Base-by-base conservation (phyloP, 306 rosid genomes). In the Gleditsia sinensis region DNA sequence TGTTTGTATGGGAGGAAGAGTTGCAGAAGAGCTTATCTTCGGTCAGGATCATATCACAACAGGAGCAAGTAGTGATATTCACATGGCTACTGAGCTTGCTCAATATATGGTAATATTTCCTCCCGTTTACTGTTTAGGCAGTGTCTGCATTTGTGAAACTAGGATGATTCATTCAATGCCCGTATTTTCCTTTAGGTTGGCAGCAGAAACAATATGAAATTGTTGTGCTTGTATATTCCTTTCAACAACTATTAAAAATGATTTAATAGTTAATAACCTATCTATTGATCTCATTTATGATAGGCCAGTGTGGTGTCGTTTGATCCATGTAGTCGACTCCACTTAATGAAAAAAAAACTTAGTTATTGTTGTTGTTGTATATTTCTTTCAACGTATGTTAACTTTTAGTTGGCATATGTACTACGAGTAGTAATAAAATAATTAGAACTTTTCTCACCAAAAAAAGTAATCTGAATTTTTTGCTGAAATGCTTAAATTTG, bases 1-100 rank as follows among this genome's bases (percentile, higher is more conserved):
- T 76, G 96, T 93, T 76, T 91, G 98, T 80, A 93, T 93, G 98
- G 98, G 98, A 62, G 98, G 98, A 80, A 80, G 98, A 86, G 98
- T 89, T 66, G 98, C 98, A 28, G 98, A 93, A 74, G 98, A 93
- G 82, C 86, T 91, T 69, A 91, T 93, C 66, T 93, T 91, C 37
- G 98, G 98, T 74, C 84, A 27, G 72, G 97, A 93, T 76, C 58
- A 85, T 82, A 75, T 93, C 77, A 93, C 98, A 59, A 93, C 98
- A 9, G 97, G 98, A 75, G 98, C 98, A 20, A 93, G 96, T 77
- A 93, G 98, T 79, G 98, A 93, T 83, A 93, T 93, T 53, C 56
- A 79, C 66, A 87, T 92, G n/a, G 98, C 98, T 54, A 91, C 97
- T 12, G 94, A 93, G 76, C 89, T 93, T 81, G 98, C 98, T 62